phyloP scores from a whole-genome alignment of 257 asterid species.

The Nicotiana knightiana region DNA sequence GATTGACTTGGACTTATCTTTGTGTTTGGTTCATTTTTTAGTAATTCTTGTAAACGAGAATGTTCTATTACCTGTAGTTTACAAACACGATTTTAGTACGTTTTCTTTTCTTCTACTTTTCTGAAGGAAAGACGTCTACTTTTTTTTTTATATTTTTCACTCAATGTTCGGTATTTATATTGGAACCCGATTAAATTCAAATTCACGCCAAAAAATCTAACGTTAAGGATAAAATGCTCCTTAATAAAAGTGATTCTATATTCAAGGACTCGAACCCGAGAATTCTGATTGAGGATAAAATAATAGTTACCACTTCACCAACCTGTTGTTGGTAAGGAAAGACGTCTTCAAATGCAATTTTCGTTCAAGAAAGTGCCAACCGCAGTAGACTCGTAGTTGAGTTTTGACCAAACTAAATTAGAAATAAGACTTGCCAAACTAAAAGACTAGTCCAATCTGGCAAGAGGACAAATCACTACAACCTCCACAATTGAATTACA shows the following conservation, averaged over 20 bases:
- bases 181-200: no score
- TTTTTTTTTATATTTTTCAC: no score
- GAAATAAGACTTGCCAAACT: background rate
- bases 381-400: background rate
- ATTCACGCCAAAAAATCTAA: no score
- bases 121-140: no score
- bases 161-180: no score
- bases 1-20: conserved; percentile 9
- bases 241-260: no score
- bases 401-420: background rate
- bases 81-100: background rate
- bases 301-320: no score
- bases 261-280: no score
- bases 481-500: background rate
- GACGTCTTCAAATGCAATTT: background rate
- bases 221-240: no score
- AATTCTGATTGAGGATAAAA: no score
- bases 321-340: no score
- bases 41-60: conserved; percentile 10
- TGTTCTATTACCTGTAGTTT: conserved; percentile 7
- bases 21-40: background rate
- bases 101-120: background rate
- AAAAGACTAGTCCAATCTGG: background rate
- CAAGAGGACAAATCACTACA: background rate
- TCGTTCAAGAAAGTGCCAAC: background rate